Evolutionary conservation across 352 stramenopile species (phyloP).

Genomic region (Discostella stelligera): DNA sequence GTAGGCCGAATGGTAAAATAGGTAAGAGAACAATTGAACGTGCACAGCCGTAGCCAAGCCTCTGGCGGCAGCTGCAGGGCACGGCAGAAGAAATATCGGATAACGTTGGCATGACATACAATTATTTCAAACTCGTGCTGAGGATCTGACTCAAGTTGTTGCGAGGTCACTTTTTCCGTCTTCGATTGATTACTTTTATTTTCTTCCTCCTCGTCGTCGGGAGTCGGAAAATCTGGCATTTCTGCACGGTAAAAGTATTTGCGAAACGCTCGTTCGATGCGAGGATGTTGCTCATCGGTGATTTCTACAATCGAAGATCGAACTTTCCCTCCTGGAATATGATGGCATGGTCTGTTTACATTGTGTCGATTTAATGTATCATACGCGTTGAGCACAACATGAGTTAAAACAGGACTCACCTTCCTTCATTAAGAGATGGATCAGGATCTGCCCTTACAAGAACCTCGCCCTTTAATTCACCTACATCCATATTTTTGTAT

Average conservation of each 20-base stretch:
- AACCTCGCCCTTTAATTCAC: conserved; percentile 19
- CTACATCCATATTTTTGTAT: conserved; percentile 56
- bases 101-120: conserved; percentile 85
- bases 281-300: conserved; percentile 69
- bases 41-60: conserved; percentile 83
- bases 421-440: conserved; percentile 78
- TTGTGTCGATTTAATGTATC: neutral
- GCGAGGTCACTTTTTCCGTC: neutral
- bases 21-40: conserved; percentile 84
- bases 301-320: conserved; percentile 59
- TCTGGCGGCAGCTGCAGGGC: conserved; percentile 83
- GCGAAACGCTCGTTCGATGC: conserved; percentile 82
- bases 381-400: neutral
- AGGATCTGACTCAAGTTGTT: conserved; percentile 23
- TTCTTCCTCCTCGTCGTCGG: neutral
- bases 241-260: conserved; percentile 81
- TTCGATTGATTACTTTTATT: neutral
- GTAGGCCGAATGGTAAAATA: conserved; percentile 82
- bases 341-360: conserved; percentile 43
- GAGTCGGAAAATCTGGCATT: conserved; percentile 23
- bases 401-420: conserved; percentile 46
- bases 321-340: conserved; percentile 65
- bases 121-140: conserved; percentile 84
- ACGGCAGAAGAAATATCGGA: conserved; percentile 84
- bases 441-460: conserved; percentile 62